phyloP scores from a whole-genome alignment of 805 yeast species.

The Ogataea zsoltii region DNA sequence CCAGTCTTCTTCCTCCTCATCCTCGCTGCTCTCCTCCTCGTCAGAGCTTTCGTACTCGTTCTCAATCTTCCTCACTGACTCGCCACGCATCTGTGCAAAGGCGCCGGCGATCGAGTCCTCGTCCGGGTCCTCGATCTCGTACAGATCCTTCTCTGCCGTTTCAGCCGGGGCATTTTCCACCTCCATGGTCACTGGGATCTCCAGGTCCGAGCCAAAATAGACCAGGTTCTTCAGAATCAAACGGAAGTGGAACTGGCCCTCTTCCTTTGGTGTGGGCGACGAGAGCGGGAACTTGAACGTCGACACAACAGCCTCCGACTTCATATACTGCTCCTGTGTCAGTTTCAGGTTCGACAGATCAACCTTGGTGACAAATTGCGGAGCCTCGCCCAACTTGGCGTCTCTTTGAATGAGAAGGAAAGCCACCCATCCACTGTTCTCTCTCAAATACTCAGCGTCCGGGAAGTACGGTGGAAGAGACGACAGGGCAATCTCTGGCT shows the following conservation, averaged over 20 bases:
- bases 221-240: slow-evolving; percentile 68
- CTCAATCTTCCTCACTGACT: slow-evolving; percentile 44
- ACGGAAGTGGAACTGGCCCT: slow-evolving; percentile 69
- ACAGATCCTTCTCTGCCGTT: slow-evolving; percentile 41
- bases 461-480: slow-evolving; percentile 81
- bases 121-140: slow-evolving; percentile 69
- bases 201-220: slow-evolving; percentile 81
- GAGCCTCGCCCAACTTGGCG: slow-evolving; percentile 73
- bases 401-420: slow-evolving; percentile 74
- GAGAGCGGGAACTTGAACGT: slow-evolving; percentile 75
- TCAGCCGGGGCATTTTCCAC: slow-evolving; percentile 62
- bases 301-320: slow-evolving; percentile 54
- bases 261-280: slow-evolving; percentile 74
- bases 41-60: slow-evolving; percentile 40
- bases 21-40: slow-evolving; percentile 37
- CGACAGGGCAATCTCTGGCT: slow-evolving; percentile 62
- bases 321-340: slow-evolving; percentile 48
- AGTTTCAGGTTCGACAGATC: slow-evolving; percentile 57
- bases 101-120: slow-evolving; percentile 79
- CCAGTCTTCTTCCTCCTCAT: slow-evolving; percentile 35
- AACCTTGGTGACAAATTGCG: slow-evolving; percentile 50
- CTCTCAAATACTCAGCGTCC: slow-evolving; percentile 36
- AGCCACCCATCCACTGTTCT: slow-evolving; percentile 59
- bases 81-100: slow-evolving; percentile 68
- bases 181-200: slow-evolving; percentile 67